Evolutionary conservation across 768 basidiomycete genomes (phyloP), one percentile per base, ranked within the genome.

Genomic region (Kwoniella botswanensis): DNA sequence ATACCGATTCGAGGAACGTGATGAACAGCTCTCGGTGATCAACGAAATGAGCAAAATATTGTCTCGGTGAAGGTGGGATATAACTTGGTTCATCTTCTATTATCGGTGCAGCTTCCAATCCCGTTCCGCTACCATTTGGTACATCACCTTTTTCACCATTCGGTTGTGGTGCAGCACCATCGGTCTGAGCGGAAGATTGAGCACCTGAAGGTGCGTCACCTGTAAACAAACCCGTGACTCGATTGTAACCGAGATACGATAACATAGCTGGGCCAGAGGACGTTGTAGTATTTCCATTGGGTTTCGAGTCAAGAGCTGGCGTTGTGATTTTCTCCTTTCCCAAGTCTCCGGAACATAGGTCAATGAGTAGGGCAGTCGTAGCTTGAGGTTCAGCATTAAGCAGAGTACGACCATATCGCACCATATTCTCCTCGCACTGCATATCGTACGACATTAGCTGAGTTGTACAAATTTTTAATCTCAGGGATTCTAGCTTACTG

Each of bases 41-140:
- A 46, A 97, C 90, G 73, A 97, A 98, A 81, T 97, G 93, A 0
- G 94, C 90, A 78, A 98, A 98, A 82, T 93, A 98, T 42, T 91
- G 85, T 4, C 90, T 86, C 0, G 95, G 94, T 0, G 93, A 94
- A 0, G 93, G 91, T 0, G 78, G 76, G 17, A 62, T 58, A 60
- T 81, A 82, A 6, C 61, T 54, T 4, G 74, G 72, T 2, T 56
- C 69, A n/a, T 59, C 62, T n/a, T 67, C 67, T n/a, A 61, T 62
- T 22, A 57, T 67, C 22, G 62, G 58, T 11, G 55, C 46, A 50
- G 56, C 55, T n/a, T 63, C 29, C 26, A 70, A 50, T 6, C 35
- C 53, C 17, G 52, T 60, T 22, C 56, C 56, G 1, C 5, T 35
- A 1, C 58, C 53, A 57, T 67, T 57, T 13, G 29, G 55, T 17